Conservation (phyloP, 2,329 filamentous ascomycete species). For the Colletotrichum trifolii region DNA sequence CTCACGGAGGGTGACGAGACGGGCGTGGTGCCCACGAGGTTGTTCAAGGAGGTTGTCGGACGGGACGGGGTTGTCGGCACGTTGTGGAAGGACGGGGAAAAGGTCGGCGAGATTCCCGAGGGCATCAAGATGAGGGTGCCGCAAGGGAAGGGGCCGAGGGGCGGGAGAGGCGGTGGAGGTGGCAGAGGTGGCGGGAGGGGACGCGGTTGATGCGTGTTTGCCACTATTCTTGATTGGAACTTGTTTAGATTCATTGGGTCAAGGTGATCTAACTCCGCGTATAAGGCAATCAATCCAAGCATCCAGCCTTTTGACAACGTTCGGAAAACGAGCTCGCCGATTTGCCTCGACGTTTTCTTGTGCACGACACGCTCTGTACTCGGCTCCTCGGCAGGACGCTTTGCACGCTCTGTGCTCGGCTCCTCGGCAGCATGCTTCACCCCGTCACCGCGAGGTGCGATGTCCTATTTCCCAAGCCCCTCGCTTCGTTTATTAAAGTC, state of each 20-base stretch:
- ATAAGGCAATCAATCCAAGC: no score
- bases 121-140: slow-evolving; percentile 62
- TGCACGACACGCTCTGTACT: no score
- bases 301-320: no score
- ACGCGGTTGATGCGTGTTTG: neutral
- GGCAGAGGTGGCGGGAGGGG: slow-evolving; percentile 37
- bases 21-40: slow-evolving; percentile 72
- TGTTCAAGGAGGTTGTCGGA: slow-evolving; percentile 78
- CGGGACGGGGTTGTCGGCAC: slow-evolving; percentile 65
- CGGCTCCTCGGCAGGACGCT: neutral
- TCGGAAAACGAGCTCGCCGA: no score
- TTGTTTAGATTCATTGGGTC: no score
- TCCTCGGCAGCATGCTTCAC: neutral
- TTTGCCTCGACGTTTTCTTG: no score
- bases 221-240: no score
- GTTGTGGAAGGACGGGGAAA: slow-evolving; percentile 77
- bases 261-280: no score
- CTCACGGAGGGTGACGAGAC: slow-evolving; percentile 69
- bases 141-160: slow-evolving; percentile 58
- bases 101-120: slow-evolving; percentile 74
- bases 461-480: neutral
- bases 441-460: neutral
- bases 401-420: neutral
- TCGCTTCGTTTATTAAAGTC: slow-evolving; percentile 5
- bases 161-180: slow-evolving; percentile 49